Evolutionary conservation across 768 basidiomycete genomes (phyloP), one percentile per base, ranked within the genome.

Genomic region (Serendipita sp.): DNA sequence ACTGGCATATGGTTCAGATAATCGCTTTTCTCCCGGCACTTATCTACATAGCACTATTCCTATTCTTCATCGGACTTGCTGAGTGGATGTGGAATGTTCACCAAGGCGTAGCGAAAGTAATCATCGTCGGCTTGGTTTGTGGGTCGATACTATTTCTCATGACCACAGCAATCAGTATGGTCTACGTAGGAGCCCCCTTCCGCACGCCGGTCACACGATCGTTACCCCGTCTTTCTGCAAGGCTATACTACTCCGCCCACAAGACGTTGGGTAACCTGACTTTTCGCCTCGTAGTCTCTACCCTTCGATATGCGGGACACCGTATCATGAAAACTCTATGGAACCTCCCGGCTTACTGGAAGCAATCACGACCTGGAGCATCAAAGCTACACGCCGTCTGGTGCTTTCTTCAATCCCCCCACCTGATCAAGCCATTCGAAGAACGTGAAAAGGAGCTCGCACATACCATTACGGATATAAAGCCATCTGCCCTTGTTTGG

Each of bases 11-110:
- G 10, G 53, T 15, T 11, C 15, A 54, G 2, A 54, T 54, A 16
- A 54, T 54, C 24, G 10, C 53, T 54, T 11, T 30, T 16, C 53
- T 69, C 5, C 65, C 67, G 11, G n/a, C 63, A 10, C 47, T 69
- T 4, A 64, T 66, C 18, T 65, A 66, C 35, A 35, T 64, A 15
- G 64, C 67, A 0, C 56, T 68, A 18, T 63, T 66, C 64, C 66
- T 68, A 2, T 66, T 69, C 63, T 48, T 68, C 46, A 47, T 53
- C n/a, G 68, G 67, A 2, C 48, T 69, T 44, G 10, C 66, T 38
- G 65, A 62, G 16, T 69, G 68, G 58, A 44, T 68, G 2, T 66
- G 66, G 56, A 46, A 64, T 0, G 56, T 69, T 56, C 51, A 68
- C 3, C 34, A 28, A 32, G 54, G 54, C 2, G 45, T 69, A 18